Evolutionary conservation across 2,329 filamentous ascomycete species (phyloP), one percentile per base, ranked within the genome.

Genomic region (Colletotrichum melonis): DNA sequence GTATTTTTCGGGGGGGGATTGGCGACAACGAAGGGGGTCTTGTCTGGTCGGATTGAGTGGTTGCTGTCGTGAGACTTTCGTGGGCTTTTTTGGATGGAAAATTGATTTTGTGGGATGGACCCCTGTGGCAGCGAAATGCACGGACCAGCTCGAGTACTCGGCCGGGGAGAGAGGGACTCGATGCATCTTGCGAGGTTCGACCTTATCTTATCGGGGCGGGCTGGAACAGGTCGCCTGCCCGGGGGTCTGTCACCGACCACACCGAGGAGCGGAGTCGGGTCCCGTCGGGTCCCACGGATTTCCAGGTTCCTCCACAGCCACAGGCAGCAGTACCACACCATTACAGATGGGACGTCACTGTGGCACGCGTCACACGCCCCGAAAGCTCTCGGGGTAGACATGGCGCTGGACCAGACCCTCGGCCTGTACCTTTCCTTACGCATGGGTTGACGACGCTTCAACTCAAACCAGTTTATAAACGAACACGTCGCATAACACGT

Each of bases 1-100:
- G 89, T 85, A 72, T 71, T 72, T 69, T 49, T 49, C 42, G 60
- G 63, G 67, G 67, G 67, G 74, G 60, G 46, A 59, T 72, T 74
- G 64, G 69, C 72, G 74, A 74, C 70, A 54, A 70, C 67, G 70
- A 42, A 59, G 67, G 67, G 69, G 67, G 55, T 66, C 55, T 64
- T 56, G 42, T 65, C 70, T 70, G 60, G 67, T 73, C 67, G 55
- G 60, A 55, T 55, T 42, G 67, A 35, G 65, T 65, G 60, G 42
- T 56, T 65, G 42, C 42, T 69, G 63, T 71, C 71, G 63, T 55
- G 54, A 57, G 69, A 69, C 69, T 59, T 74, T 74, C 42, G 52
- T 62, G 19, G 58, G 62, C 38, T 66, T 75, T 78, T 77, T 74
- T 56, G 54, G 67, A 60, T 76, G 75, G 63, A 74, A 74, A 74